A percentile compares a stretch with the other conserved stretches of the same genome.
phyloP scores from a whole-genome alignment of 495 filamentous ascomycete genomes.

The Stereocaulon alpinum region DNA sequence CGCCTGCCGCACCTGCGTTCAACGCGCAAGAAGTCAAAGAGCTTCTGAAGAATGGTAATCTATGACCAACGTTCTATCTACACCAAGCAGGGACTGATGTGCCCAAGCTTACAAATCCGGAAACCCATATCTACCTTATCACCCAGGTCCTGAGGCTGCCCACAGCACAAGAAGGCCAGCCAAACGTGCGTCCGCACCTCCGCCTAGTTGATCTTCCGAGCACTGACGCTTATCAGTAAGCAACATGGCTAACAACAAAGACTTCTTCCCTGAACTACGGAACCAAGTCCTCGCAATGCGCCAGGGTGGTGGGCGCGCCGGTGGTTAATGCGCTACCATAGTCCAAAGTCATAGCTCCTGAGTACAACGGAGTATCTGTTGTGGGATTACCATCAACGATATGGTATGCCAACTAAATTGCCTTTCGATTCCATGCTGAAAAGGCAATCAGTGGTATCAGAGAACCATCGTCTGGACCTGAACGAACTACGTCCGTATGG shows the following conservation, averaged over 20 bases:
- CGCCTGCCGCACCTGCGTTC: constrained; percentile 23
- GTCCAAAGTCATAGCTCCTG: background rate
- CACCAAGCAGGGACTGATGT: background rate
- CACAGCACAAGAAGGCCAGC: constrained; percentile 39
- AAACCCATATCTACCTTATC: background rate
- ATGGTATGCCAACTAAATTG: too few species aligned
- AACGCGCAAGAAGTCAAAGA: constrained; percentile 38
- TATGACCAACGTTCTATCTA: background rate
- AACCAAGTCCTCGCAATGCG: constrained; percentile 40
- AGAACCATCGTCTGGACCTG: background rate
- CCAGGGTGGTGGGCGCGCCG: constrained; percentile 32
- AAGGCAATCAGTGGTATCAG: background rate
- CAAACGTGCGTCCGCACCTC: constrained; percentile 33
- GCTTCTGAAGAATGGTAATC: constrained; percentile 24
- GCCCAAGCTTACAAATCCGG: background rate
- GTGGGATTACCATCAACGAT: background rate
- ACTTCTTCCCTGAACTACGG: constrained; percentile 44
- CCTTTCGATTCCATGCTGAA: background rate
- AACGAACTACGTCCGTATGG: background rate
- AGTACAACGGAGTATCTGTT: background rate
- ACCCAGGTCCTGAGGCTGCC: background rate
- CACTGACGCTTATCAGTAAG: constrained; percentile 31
- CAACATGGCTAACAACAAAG: constrained; percentile 43
- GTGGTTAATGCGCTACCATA: constrained; percentile 18
- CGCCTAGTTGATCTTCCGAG: background rate